Conservation (phyloP, 495 filamentous ascomycete genomes). For the Penicillium samsonianum region DNA sequence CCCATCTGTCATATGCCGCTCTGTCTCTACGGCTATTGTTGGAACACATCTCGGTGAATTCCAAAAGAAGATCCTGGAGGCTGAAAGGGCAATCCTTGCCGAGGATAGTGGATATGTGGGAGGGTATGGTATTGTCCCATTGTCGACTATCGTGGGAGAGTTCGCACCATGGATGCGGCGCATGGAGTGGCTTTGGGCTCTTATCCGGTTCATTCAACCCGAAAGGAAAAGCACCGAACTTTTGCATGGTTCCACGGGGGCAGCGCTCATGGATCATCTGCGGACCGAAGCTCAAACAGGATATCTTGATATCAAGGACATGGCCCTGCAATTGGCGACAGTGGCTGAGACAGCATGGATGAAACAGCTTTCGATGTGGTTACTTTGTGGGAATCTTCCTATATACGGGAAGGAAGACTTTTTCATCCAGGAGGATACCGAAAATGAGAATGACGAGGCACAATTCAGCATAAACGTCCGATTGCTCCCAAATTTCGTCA, state of each 20-base stretch:
- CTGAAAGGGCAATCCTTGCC: slow-evolving; percentile 74
- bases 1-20: slow-evolving; percentile 77
- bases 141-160: slow-evolving; percentile 79
- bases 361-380: slow-evolving; percentile 83
- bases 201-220: slow-evolving; percentile 64
- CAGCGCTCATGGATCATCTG: slow-evolving; percentile 73
- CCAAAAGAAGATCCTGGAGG: slow-evolving; percentile 77
- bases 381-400: slow-evolving; percentile 83
- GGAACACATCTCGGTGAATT: slow-evolving; percentile 73
- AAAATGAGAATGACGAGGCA: slow-evolving; percentile 37
- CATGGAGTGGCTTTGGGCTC: slow-evolving; percentile 83
- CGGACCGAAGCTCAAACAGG: slow-evolving; percentile 79
- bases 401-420: slow-evolving; percentile 74
- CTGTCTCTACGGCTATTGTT: slow-evolving; percentile 79
- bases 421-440: slow-evolving; percentile 61
- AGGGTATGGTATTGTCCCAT: slow-evolving; percentile 86
- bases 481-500: slow-evolving; percentile 77
- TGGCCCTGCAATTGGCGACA: slow-evolving; percentile 65
- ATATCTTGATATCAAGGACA: slow-evolving; percentile 78
- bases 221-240: slow-evolving; percentile 27
- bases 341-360: slow-evolving; percentile 90
- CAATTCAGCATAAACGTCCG: slow-evolving; percentile 56
- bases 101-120: slow-evolving; percentile 75
- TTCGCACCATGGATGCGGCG: slow-evolving; percentile 82
- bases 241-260: slow-evolving; percentile 53